Percentiles rank a stretch among this genome's conserved stretches.
Evolutionary conservation across 1,284 basidiomycete species (phyloP).

Genomic region (Marasmius tenuissimus): DNA sequence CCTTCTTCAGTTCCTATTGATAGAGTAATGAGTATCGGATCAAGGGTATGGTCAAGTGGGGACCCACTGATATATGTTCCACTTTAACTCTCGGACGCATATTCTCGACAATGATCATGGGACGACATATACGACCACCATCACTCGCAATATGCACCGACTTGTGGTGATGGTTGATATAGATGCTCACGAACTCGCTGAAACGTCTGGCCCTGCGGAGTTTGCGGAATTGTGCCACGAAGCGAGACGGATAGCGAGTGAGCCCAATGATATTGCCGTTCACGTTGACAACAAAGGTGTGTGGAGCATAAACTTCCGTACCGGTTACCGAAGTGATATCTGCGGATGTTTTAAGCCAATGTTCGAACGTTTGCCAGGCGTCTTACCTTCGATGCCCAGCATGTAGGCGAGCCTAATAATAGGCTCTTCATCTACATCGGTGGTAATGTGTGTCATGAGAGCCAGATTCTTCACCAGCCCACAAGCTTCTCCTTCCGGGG

Average conservation of each 20-base stretch:
- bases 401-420: slow-evolving; percentile 90
- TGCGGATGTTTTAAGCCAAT: slow-evolving; percentile 31
- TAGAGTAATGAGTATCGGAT: neutral
- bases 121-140: slow-evolving; percentile 97
- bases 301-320: slow-evolving; percentile 90
- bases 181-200: slow-evolving; percentile 97
- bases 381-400: slow-evolving; percentile 90
- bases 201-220: slow-evolving; percentile 89
- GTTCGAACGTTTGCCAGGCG: slow-evolving; percentile 1
- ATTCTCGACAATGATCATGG: slow-evolving; percentile 96
- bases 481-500: slow-evolving; percentile 99
- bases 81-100: slow-evolving; percentile 76
- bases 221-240: slow-evolving; percentile 90
- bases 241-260: slow-evolving; percentile 83
- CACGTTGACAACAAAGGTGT: slow-evolving; percentile 94
- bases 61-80: slow-evolving; percentile 77
- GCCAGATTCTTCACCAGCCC: slow-evolving; percentile 99
- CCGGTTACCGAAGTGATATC: slow-evolving; percentile 94
- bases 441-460: slow-evolving; percentile 99
- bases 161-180: slow-evolving; percentile 94
- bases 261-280: slow-evolving; percentile 97
- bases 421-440: slow-evolving; percentile 96
- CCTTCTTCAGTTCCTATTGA: slow-evolving; percentile 78
- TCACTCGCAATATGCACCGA: slow-evolving; percentile 97
- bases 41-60: slow-evolving; percentile 10